Evolutionary conservation across 139 green algal species (phyloP).

Genomic region (Chlorella sp.): DNA sequence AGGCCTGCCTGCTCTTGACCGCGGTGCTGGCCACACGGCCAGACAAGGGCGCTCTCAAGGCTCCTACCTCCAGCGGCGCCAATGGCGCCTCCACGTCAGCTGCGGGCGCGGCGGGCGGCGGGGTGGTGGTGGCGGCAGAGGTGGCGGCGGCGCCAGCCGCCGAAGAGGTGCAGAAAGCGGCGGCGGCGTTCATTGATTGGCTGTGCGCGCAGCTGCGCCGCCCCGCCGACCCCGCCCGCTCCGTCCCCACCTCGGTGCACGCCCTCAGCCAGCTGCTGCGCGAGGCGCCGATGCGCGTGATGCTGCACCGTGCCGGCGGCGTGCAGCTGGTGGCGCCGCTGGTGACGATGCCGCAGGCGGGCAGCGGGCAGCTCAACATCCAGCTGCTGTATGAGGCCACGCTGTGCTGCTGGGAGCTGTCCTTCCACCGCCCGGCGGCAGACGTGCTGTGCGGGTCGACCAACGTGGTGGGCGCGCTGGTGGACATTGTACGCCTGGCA

Average conservation of each 20-base stretch:
- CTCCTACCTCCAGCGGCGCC: background rate
- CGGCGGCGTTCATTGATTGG: constrained; percentile 88
- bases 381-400: constrained; percentile 96
- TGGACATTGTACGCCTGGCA: constrained; percentile 82
- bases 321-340: constrained; percentile 76
- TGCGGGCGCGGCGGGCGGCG: constrained; percentile 24
- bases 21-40: constrained; percentile 71
- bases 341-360: constrained; percentile 51
- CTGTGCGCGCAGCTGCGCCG: constrained; percentile 84
- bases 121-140: background rate
- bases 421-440: constrained; percentile 74
- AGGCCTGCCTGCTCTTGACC: constrained; percentile 77
- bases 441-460: constrained; percentile 63
- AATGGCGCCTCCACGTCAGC: background rate
- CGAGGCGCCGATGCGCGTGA: constrained; percentile 65
- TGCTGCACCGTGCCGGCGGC: constrained; percentile 69
- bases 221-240: constrained; percentile 70
- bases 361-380: constrained; percentile 60
- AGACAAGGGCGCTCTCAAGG: constrained; percentile 48
- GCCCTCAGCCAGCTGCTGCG: constrained; percentile 83
- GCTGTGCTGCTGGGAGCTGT: constrained; percentile 94
- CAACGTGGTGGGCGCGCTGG: constrained; percentile 77
- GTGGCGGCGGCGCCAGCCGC: constrained; percentile 38
- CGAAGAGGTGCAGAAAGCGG: background rate
- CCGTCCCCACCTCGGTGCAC: constrained; percentile 62